These are phyloP conservation scores for Spathaspora boniae DNA, from an alignment of 805 yeast species.

Conservation along the genomic window DNA sequence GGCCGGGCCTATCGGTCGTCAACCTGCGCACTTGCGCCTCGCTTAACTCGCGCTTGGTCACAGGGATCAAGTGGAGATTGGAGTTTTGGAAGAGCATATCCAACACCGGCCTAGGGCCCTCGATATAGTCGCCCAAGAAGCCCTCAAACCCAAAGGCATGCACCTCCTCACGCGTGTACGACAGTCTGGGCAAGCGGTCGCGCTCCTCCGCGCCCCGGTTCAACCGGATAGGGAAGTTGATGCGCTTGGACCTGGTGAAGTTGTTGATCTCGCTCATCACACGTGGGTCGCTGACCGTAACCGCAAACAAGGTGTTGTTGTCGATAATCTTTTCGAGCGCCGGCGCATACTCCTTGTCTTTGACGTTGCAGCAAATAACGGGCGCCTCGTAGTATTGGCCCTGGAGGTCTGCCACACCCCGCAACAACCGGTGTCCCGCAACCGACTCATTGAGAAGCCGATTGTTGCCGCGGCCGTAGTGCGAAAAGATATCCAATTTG, in stretches of 20 bases:
- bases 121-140: constrained; percentile 62
- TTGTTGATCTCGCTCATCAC: too few relatives aligned
- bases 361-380: constrained; percentile 55
- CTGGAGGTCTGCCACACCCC: constrained; percentile 36
- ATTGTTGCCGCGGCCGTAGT: constrained; percentile 18
- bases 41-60: constrained; percentile 45
- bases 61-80: constrained; percentile 57
- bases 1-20: constrained; percentile 18
- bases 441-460: constrained; percentile 41
- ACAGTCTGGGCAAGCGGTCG: too few relatives aligned
- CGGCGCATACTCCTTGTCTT: constrained; percentile 46
- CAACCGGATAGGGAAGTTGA: constrained; percentile 58
- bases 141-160: constrained; percentile 71
- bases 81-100: constrained; percentile 62
- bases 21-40: constrained; percentile 36
- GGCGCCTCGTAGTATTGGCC: constrained; percentile 70
- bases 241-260: constrained; percentile 42
- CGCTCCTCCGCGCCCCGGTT: constrained; percentile 18
- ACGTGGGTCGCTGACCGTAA: constrained; percentile 60
- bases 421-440: constrained; percentile 35
- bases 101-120: constrained; percentile 71
- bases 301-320: constrained; percentile 50
- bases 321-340: constrained; percentile 59
- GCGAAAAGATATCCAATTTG: constrained; percentile 45
- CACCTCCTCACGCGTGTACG: too few relatives aligned